These are phyloP conservation scores for Spencermartinsiella europaea DNA, from an alignment of 805 yeast genomes.

Conservation along the genomic window DNA sequence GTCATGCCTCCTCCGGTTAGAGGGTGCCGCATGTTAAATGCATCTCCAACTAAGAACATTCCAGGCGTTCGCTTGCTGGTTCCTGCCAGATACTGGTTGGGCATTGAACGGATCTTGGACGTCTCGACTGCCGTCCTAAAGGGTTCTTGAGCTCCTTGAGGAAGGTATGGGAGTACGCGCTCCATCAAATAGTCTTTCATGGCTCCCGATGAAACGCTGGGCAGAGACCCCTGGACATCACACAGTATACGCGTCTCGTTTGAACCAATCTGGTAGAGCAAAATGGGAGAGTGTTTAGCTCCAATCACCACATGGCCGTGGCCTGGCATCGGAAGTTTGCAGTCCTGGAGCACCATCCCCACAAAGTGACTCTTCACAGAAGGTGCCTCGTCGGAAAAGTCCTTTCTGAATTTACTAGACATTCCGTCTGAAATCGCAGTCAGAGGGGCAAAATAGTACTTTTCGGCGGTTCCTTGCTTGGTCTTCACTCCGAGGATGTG, in stretches of 20 bases:
- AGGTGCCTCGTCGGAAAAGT: constrained; percentile 60
- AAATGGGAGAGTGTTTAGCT: constrained; percentile 70
- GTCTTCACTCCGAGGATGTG: constrained; percentile 70
- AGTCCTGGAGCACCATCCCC: constrained; percentile 71
- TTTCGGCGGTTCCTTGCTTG: constrained; percentile 29
- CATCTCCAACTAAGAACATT: constrained; percentile 80
- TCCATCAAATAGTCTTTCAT: constrained; percentile 53
- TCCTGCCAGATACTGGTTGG: constrained; percentile 87
- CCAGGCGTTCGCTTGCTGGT: constrained; percentile 64
- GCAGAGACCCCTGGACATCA: constrained; percentile 76
- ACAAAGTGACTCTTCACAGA: constrained; percentile 76
- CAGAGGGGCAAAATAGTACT: constrained; percentile 52
- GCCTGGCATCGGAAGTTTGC: constrained; percentile 64
- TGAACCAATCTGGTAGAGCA: constrained; percentile 81
- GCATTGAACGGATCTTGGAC: constrained; percentile 74
- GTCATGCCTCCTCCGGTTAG: constrained; percentile 99
- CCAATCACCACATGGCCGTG: constrained; percentile 92
- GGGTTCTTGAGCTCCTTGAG: constrained; percentile 58
- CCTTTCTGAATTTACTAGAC: constrained; percentile 84
- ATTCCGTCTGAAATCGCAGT: constrained; percentile 90
- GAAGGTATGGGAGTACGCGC: constrained; percentile 64
- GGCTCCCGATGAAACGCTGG: constrained; percentile 55
- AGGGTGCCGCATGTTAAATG: constrained; percentile 97
- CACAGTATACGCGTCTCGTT: constrained; percentile 83
- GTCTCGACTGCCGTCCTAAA: constrained; percentile 58